These are phyloP conservation scores for Spatholobus suberectus DNA, from an alignment of 306 rosid species.

Conservation along the genomic window DNA sequence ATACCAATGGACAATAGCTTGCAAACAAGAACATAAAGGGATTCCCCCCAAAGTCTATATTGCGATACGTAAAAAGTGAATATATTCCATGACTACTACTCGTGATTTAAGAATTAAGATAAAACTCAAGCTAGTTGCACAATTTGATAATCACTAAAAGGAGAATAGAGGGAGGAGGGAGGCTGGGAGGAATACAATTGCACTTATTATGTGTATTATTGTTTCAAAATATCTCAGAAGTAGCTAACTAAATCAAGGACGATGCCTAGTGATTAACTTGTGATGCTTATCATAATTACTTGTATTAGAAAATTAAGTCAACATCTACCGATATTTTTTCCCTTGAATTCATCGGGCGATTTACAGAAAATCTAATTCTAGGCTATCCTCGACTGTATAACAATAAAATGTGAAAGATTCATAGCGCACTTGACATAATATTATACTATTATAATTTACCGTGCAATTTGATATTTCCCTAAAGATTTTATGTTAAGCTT, in stretches of 20 bases:
- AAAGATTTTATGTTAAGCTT: background rate
- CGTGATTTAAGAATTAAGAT: background rate
- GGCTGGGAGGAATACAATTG: background rate
- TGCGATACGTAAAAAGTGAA: background rate
- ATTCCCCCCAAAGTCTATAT: background rate
- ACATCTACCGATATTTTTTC: no score
- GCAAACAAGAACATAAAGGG: background rate
- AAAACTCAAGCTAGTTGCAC: background rate
- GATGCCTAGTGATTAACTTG: no score
- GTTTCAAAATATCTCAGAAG: background rate
- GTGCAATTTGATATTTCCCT: background rate
- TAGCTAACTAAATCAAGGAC: no score
- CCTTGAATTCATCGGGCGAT: no score
- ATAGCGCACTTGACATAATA: background rate
- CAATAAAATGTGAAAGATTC: background rate
- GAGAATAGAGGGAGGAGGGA: background rate
- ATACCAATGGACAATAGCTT: conserved; percentile 17
- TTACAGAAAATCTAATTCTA: no score
- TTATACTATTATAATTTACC: no score
- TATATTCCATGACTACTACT: conserved; percentile 20
- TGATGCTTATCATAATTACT: no score
- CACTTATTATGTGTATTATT: background rate
- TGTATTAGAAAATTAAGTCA: no score
- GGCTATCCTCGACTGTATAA: no score
- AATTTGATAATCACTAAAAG: background rate